Evolutionary conservation across 345 rosid genomes (phyloP).

Genomic region (Alliaria petiolata): DNA sequence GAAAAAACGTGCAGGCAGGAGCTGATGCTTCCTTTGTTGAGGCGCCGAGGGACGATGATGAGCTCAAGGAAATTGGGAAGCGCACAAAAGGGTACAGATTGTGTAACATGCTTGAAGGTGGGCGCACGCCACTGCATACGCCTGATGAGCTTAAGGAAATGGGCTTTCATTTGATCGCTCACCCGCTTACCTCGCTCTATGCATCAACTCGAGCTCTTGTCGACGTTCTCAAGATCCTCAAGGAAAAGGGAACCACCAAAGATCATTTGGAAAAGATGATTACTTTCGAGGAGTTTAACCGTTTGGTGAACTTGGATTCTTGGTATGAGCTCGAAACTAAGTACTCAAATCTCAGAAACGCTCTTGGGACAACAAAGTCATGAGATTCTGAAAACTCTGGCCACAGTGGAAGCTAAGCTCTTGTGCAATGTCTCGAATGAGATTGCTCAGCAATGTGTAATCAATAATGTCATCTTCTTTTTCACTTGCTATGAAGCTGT

Average conservation of each 20-base stretch:
- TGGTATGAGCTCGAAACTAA: conserved; percentile 46
- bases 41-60: conserved; percentile 47
- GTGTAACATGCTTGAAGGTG: conserved; percentile 56
- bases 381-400: not conserved
- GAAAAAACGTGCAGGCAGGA: conserved; percentile 28
- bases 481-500: conserved; percentile 5
- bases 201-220: conserved; percentile 43
- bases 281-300: conserved; percentile 44
- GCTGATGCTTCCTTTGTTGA: conserved; percentile 56
- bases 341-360: conserved; percentile 36
- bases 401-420: not conserved
- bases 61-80: conserved; percentile 40
- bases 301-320: conserved; percentile 40
- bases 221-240: conserved; percentile 42
- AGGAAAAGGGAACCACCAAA: conserved; percentile 40
- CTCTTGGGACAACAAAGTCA: conserved; percentile 19
- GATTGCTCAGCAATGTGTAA: not conserved
- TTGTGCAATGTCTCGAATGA: not conserved
- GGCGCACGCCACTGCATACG: conserved; percentile 43
- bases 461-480: conserved; percentile 16
- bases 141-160: conserved; percentile 49
- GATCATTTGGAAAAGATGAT: conserved; percentile 41
- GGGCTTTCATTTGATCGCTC: conserved; percentile 43
- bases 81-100: conserved; percentile 41
- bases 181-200: conserved; percentile 34